Conservation (phyloP, 2,329 filamentous ascomycete genomes). For the Xylaria polymorpha region DNA sequence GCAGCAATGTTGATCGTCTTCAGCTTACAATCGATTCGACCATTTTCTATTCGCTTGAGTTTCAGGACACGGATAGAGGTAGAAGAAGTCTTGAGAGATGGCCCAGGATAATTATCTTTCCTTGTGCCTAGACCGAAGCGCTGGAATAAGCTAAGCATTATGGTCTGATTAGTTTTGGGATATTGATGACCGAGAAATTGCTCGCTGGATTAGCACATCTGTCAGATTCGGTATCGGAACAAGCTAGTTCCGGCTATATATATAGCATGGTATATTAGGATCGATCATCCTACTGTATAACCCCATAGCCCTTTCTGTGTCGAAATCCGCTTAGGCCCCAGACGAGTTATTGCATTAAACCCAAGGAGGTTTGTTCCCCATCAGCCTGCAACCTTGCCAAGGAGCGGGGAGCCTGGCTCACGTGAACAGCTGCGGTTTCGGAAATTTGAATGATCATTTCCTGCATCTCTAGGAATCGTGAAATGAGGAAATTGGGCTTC, state of each 20-base stretch:
- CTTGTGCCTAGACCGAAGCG: background rate
- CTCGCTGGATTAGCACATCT: background rate
- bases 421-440: too few relatives aligned
- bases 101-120: background rate
- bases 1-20: background rate
- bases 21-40: background rate
- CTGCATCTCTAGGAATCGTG: too few relatives aligned
- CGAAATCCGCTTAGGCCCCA: too few relatives aligned
- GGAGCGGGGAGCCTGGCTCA: too few relatives aligned
- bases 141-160: constrained; percentile 1
- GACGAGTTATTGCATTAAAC: too few relatives aligned
- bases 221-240: background rate
- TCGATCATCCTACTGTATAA: too few relatives aligned
- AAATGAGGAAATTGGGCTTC: too few relatives aligned
- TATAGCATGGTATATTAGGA: too few relatives aligned
- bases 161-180: background rate
- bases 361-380: too few relatives aligned
- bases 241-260: background rate
- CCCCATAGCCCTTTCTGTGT: too few relatives aligned
- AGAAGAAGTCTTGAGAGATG: background rate
- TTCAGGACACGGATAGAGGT: background rate
- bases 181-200: background rate
- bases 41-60: background rate
- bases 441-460: too few relatives aligned
- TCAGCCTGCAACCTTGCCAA: too few relatives aligned